These are phyloP conservation scores for Cryphonectria naterciae DNA, from an alignment of 2,329 filamentous ascomycete species.

Conservation along the genomic window DNA sequence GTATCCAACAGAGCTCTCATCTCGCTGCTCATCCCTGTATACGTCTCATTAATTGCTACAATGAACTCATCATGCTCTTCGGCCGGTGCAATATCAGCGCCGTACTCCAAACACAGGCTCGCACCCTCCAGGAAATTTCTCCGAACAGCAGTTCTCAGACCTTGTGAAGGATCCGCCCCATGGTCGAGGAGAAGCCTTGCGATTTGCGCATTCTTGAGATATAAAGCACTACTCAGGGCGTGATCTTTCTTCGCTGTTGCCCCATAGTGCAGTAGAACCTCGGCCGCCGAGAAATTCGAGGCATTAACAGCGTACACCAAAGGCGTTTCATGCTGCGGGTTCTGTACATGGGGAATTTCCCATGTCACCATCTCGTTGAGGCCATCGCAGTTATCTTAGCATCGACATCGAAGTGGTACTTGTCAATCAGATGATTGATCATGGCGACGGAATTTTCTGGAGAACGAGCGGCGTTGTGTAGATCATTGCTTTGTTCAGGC, in stretches of 20 bases:
- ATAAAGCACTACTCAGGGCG: background rate
- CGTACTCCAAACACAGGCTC: background rate
- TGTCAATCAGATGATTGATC: background rate
- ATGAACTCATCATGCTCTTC: background rate
- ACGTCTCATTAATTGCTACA: background rate
- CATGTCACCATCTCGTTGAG: background rate
- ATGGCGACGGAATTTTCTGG: background rate
- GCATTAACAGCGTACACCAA: background rate
- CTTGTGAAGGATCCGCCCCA: background rate
- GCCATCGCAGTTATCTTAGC: background rate
- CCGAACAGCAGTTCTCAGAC: background rate
- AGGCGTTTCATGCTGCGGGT: background rate
- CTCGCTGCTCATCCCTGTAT: background rate
- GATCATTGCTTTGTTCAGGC: background rate
- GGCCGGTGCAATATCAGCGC: background rate
- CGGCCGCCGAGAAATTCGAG: background rate
- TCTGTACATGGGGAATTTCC: background rate
- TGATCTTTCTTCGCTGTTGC: background rate
- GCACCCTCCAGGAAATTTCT: background rate
- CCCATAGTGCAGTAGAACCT: background rate
- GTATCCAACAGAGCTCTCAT: background rate
- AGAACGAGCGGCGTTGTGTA: background rate
- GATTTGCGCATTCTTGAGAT: background rate
- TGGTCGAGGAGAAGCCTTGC: background rate
- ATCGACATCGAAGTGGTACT: background rate